Conservation (phyloP, 495 filamentous ascomycete genomes). For the Thozetella sp. region DNA sequence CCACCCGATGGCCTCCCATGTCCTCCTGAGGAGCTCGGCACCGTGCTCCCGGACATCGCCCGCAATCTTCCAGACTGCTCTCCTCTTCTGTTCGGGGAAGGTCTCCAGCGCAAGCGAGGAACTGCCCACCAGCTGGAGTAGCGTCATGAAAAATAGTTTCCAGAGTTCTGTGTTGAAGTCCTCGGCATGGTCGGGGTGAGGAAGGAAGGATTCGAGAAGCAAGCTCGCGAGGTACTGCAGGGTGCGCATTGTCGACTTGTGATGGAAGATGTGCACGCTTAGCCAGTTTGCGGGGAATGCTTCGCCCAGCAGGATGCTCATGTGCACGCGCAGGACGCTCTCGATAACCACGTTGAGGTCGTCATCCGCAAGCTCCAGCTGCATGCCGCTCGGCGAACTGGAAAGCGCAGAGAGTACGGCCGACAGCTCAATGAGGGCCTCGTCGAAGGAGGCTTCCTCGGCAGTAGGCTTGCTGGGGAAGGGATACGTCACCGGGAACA, state of each 20-base stretch:
- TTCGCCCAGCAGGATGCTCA: conserved; percentile 85
- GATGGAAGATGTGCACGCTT: conserved; percentile 92
- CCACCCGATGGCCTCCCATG: conserved; percentile 98
- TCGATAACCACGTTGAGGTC: conserved; percentile 76
- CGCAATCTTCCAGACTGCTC: conserved; percentile 98
- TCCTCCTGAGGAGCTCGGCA: conserved; percentile 77
- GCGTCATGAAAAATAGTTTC: conserved; percentile 87
- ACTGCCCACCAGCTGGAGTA: conserved; percentile 88
- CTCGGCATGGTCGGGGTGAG: conserved; percentile 89
- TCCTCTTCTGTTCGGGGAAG: conserved; percentile 93
- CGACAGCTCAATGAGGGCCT: conserved; percentile 86
- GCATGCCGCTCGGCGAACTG: conserved; percentile 66
- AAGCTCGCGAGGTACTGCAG: conserved; percentile 83
- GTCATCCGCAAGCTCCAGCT: conserved; percentile 70
- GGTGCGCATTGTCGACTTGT: conserved; percentile 84
- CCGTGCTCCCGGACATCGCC: conserved; percentile 94
- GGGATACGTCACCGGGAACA: conserved; percentile 89
- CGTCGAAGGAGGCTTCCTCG: conserved; percentile 71
- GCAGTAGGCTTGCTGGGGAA: conserved; percentile 76
- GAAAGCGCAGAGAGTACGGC: conserved; percentile 83
- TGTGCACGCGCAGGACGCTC: conserved; percentile 77
- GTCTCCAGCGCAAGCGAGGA: conserved; percentile 90
- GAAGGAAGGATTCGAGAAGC: conserved; percentile 76
- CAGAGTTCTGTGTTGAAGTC: conserved; percentile 91
- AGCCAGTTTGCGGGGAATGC: conserved; percentile 91